Base-by-base conservation (phyloP, 805 yeast species). In the Wickerhamiella bombiphila region DNA sequence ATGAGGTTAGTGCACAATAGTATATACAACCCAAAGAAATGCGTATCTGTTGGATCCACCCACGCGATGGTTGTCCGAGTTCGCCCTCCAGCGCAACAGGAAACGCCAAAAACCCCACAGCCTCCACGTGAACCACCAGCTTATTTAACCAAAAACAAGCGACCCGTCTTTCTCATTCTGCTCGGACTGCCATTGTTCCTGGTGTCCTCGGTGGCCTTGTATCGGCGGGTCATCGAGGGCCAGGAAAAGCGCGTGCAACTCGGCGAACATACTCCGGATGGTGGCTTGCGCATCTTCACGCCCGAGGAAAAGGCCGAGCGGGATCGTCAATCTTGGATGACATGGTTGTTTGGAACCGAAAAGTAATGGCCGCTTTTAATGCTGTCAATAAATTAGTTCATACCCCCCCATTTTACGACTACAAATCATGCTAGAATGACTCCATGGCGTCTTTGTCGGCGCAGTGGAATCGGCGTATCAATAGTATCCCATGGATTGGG, bases 241-340 rank as follows among this genome's bases (percentile, higher is more conserved):
- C 59, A 61, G 14, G 68, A 64, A 34, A 54, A 68, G 42, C 58
- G 59, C 22, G 55, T 57, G 3, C 74, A 69, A 45, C 51, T 60
- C 30, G 74, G 74, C 8, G 69, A 63, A 32, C 55, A 57, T 41
- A 61, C 65, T 1, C 54, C 54, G 1, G 71, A 66, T 36, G 72
- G 72, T 0, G 57, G 65, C 1, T 51, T 66, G 4, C 51, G 66
- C n/a, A 49, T 61, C 34, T 69, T 66, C 49, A 49, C 57, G 9
- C 65, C 62, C 13, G 61, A 60, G 31, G 74, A 69, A 44, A 60
- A 54, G 38, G 40, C 47, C 13, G 55, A 56, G 36, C 49, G 53
- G 7, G 69, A 67, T 41, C 45, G 50, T 25, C 47, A 58, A 22
- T 53, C 64, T 20, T 59, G 65, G 64, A 30, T 62, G 16, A 63